A percentile compares a stretch with the other conserved stretches of the same genome.
phyloP scores from a whole-genome alignment of 768 basidiomycete species.

The Mycena galopus region DNA sequence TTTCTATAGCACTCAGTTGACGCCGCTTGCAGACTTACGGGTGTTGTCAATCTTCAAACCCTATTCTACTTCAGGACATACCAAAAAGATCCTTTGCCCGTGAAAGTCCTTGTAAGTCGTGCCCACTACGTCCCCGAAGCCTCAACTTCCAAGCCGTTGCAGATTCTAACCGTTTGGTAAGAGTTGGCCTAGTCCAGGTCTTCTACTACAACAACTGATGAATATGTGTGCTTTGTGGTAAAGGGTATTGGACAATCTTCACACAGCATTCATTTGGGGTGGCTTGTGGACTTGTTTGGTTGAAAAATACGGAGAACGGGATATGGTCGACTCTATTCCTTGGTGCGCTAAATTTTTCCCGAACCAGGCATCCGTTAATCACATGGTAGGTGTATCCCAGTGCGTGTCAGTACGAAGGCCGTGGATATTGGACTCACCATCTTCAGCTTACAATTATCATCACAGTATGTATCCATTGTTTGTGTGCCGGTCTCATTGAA shows the following conservation, averaged over 20 bases:
- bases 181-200: background rate
- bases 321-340: constrained; percentile 45
- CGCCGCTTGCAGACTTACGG: constrained; percentile 7
- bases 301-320: constrained; percentile 41
- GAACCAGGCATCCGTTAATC: background rate
- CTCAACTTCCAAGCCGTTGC: background rate
- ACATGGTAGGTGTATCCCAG: constrained; percentile 21
- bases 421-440: too few relatives aligned
- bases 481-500: background rate
- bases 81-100: constrained; percentile 8
- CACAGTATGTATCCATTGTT: constrained; percentile 38
- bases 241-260: constrained; percentile 46
- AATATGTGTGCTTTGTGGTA: background rate
- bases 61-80: constrained; percentile 25
- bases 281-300: constrained; percentile 52
- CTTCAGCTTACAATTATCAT: constrained; percentile 39
- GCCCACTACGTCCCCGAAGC: background rate
- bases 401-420: too few relatives aligned
- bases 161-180: constrained; percentile 22
- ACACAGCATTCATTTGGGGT: constrained; percentile 48
- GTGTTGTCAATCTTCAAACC: constrained; percentile 24
- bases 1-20: background rate
- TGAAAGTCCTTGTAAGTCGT: constrained; percentile 9
- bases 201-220: background rate
- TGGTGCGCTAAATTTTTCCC: constrained; percentile 37